Conservation (phyloP, 148 eudicot species). For the Rheum nobile region DNA sequence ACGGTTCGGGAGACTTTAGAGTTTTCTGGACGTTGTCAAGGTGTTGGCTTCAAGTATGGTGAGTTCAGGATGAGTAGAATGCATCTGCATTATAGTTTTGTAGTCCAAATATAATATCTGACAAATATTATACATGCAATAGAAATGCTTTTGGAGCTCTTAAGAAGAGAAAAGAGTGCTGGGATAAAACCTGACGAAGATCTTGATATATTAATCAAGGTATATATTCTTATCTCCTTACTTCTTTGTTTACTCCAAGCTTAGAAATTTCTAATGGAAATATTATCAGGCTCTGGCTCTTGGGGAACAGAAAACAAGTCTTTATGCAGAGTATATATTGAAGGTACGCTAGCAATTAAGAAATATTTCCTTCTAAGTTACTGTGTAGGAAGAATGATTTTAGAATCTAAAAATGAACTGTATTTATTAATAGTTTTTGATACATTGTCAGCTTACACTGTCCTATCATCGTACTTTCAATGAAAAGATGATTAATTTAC, state of each 20-base stretch:
- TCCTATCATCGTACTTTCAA: neutral
- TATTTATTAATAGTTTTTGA: neutral
- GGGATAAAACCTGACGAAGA: conserved; percentile 75
- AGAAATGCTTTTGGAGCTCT: conserved; percentile 89
- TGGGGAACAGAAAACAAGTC: conserved; percentile 63
- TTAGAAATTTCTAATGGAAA: neutral
- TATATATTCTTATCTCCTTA: conserved; percentile 8
- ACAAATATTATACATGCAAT: neutral
- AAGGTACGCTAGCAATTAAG: conserved; percentile 41
- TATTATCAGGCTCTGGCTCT: conserved; percentile 55
- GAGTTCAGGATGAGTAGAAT: conserved; percentile 11
- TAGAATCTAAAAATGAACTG: neutral
- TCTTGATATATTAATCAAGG: conserved; percentile 85
- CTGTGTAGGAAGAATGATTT: too few species aligned
- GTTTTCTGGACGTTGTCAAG: conserved; percentile 78
- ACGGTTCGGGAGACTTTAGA: conserved; percentile 79
- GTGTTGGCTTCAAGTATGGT: conserved; percentile 72
- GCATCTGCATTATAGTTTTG: neutral
- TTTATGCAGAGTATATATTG: conserved; percentile 73
- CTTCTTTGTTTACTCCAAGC: neutral
- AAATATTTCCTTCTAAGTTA: neutral
- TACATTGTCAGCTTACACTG: neutral
- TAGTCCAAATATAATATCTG: neutral
- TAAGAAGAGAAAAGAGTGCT: conserved; percentile 59
- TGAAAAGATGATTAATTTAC: neutral